Percentiles rank a stretch among this genome's conserved stretches.
phyloP scores from a whole-genome alignment of 768 basidiomycete species.

The Phallus indusiatus region DNA sequence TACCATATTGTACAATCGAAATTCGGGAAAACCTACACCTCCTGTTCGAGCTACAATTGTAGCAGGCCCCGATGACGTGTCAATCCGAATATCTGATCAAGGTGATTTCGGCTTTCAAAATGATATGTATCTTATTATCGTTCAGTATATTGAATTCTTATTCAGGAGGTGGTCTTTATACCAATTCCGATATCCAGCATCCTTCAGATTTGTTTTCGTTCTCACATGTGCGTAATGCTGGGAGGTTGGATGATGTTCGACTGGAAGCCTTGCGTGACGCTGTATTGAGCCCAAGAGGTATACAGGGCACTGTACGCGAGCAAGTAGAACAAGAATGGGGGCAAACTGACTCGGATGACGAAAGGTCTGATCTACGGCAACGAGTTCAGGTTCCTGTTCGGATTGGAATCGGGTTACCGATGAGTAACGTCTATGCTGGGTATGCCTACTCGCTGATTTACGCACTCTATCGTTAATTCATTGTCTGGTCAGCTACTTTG shows the following conservation, averaged over 20 bases:
- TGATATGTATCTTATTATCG: conserved; percentile 10
- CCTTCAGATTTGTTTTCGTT: conserved; percentile 84
- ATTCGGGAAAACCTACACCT: conserved; percentile 28
- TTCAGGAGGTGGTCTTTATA: conserved; percentile 63
- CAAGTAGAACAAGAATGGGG: conserved; percentile 48
- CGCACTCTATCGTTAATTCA: background rate
- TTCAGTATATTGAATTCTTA: conserved; percentile 2
- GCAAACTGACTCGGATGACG: conserved; percentile 16
- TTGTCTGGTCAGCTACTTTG: conserved; percentile 57
- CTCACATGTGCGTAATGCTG: conserved; percentile 72
- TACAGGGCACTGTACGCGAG: conserved; percentile 74
- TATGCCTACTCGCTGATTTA: conserved; percentile 24
- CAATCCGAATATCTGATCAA: conserved; percentile 86
- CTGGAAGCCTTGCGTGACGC: conserved; percentile 59
- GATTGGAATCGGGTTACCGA: conserved; percentile 77
- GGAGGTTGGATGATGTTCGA: conserved; percentile 56
- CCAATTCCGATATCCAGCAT: conserved; percentile 37
- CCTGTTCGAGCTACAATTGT: conserved; percentile 68
- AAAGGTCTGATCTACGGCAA: conserved; percentile 25
- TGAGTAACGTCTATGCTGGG: conserved; percentile 86
- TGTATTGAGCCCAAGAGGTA: conserved; percentile 48
- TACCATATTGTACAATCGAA: conserved; percentile 24
- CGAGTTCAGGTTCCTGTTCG: conserved; percentile 38
- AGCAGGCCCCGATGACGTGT: conserved; percentile 61
- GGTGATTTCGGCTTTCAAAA: conserved; percentile 31